phyloP scores from a whole-genome alignment of 495 filamentous ascomycete genomes.

The Aeminium ludgeri region DNA sequence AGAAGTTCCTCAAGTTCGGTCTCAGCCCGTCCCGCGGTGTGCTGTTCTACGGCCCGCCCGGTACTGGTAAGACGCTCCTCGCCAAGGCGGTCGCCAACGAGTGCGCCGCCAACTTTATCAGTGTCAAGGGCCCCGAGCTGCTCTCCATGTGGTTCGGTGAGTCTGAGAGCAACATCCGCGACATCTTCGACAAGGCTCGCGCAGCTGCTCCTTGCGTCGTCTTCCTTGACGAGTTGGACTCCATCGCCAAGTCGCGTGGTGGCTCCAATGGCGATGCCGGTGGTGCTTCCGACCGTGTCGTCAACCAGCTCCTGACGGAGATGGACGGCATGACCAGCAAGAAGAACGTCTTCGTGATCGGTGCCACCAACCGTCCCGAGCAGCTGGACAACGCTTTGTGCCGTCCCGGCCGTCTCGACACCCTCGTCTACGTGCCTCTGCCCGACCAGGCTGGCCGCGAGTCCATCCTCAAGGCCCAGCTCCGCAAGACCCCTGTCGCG shows the following conservation, averaged over 20 bases:
- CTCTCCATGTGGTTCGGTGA: slow-evolving; percentile 99
- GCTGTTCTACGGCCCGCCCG: slow-evolving; percentile 92
- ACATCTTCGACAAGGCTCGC: slow-evolving; percentile 99
- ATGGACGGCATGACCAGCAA: slow-evolving; percentile 99
- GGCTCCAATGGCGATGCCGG: slow-evolving; percentile 93
- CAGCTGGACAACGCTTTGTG: slow-evolving; percentile 95
- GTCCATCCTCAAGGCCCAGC: slow-evolving; percentile 83
- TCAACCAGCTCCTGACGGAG: slow-evolving; percentile 97
- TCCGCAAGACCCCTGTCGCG: slow-evolving; percentile 93
- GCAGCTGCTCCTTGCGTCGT: slow-evolving; percentile 97
- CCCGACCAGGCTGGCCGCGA: slow-evolving; percentile 79
- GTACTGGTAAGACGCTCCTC: slow-evolving; percentile 99
- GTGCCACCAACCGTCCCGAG: slow-evolving; percentile 95
- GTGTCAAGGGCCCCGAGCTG: slow-evolving; percentile 93
- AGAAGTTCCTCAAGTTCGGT: slow-evolving; percentile 99
- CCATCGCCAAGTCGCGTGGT: slow-evolving; percentile 97
- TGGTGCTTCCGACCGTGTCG: slow-evolving; percentile 96
- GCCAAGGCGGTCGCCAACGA: slow-evolving; percentile 99
- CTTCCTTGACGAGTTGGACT: slow-evolving; percentile 97
- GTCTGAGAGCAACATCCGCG: slow-evolving; percentile 98
- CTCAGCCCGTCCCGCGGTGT: slow-evolving; percentile 96
- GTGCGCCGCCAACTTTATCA: slow-evolving; percentile 98
- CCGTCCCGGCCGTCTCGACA: slow-evolving; percentile 96
- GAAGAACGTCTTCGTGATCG: slow-evolving; percentile 99
- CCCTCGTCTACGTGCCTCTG: slow-evolving; percentile 91